phyloP scores from a whole-genome alignment of 306 rosid species.

The Leucaena leucocephala region DNA sequence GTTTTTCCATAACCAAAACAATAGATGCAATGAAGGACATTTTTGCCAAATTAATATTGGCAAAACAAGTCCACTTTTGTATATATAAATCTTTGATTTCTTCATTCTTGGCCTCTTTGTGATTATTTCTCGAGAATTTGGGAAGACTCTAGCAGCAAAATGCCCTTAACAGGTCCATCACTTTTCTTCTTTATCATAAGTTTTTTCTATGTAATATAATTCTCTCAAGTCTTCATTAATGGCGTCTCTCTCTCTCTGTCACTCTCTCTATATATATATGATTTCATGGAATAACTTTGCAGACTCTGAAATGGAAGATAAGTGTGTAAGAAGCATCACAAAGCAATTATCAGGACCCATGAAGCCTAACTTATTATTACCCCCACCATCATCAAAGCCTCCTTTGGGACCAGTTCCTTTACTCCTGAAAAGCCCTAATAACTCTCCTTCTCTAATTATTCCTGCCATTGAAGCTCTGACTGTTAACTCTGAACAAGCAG shows the following conservation, averaged over 20 bases:
- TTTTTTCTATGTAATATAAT: not conserved
- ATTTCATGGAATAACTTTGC: not conserved
- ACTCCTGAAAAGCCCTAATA: conserved; percentile 3
- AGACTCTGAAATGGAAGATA: not conserved
- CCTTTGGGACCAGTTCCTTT: conserved; percentile 28
- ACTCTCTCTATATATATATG: not conserved
- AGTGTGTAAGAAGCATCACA: too few relatives aligned
- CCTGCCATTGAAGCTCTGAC: not conserved
- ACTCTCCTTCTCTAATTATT: not conserved
- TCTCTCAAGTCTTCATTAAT: not conserved
- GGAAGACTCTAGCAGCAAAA: not conserved
- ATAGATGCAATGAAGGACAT: not conserved
- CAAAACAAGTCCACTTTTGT: not conserved
- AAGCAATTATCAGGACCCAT: not conserved
- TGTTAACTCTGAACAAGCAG: not conserved
- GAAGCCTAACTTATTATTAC: not conserved
- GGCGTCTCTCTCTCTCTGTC: not conserved
- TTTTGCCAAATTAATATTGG: not conserved
- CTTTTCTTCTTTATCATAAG: not conserved
- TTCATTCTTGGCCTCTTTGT: not conserved
- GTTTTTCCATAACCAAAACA: not conserved
- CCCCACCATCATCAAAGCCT: not conserved
- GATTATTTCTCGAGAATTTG: not conserved
- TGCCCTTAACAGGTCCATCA: not conserved
- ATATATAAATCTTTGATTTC: not conserved